Conservation (phyloP, 768 basidiomycete genomes). For the Mycena amicta region DNA sequence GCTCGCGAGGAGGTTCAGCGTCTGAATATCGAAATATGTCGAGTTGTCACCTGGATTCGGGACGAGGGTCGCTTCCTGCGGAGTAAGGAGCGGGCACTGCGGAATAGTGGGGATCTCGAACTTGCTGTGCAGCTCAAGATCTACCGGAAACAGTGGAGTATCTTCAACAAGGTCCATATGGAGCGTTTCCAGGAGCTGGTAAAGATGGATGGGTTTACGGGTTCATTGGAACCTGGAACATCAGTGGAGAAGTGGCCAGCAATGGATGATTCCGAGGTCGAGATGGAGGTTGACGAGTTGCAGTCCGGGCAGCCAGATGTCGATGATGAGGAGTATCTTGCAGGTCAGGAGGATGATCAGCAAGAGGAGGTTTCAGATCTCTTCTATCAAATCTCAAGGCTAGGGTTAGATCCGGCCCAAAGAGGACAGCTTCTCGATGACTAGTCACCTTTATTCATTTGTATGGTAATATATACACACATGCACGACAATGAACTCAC, state of each 20-base stretch:
- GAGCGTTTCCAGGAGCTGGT: background rate
- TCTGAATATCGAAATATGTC: no score
- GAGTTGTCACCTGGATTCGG: background rate
- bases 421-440: no score
- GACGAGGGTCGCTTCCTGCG: background rate
- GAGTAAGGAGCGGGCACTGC: background rate
- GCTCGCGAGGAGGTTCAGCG: no score
- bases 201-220: slow-evolving; percentile 1
- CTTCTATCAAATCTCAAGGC: background rate
- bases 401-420: background rate
- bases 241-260: background rate
- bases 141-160: slow-evolving; percentile 1
- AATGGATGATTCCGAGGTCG: background rate
- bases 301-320: background rate
- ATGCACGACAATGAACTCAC: no score
- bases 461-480: no score
- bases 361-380: background rate
- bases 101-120: background rate
- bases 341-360: background rate
- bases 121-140: slow-evolving; percentile 4
- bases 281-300: no score
- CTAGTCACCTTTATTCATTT: no score
- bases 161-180: slow-evolving; percentile 6
- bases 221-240: background rate
- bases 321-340: background rate